phyloP scores from a whole-genome alignment of 768 basidiomycete genomes.

The Termitomyces sp. region DNA sequence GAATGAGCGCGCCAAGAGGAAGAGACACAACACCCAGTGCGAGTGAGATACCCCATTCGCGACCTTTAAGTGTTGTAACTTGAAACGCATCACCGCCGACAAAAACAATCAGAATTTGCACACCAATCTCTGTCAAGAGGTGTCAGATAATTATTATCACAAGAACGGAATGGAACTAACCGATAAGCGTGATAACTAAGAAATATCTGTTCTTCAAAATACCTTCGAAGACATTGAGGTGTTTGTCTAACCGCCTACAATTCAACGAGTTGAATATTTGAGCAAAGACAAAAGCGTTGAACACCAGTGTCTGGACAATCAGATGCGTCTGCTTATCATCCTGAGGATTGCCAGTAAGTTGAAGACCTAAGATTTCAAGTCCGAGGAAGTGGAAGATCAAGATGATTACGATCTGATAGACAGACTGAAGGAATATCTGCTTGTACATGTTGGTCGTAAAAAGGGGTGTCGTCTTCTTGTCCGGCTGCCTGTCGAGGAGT shows the following conservation, averaged over 20 bases:
- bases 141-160: neutral
- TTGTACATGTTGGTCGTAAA: conserved; percentile 96
- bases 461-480: conserved; percentile 81
- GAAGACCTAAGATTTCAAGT: conserved; percentile 57
- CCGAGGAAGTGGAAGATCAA: conserved; percentile 91
- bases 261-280: conserved; percentile 97
- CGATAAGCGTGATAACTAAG: conserved; percentile 76
- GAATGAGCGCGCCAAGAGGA: conserved; percentile 79
- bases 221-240: conserved; percentile 86
- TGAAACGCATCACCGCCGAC: conserved; percentile 90
- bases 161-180: conserved; percentile 41
- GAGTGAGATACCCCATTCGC: conserved; percentile 92
- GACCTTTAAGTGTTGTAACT: conserved; percentile 70
- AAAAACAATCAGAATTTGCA: conserved; percentile 86
- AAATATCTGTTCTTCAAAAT: conserved; percentile 80
- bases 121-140: conserved; percentile 61
- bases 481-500: conserved; percentile 85
- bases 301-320: conserved; percentile 80
- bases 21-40: conserved; percentile 84
- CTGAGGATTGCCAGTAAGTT: conserved; percentile 23
- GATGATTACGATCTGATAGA: conserved; percentile 78
- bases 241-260: conserved; percentile 78
- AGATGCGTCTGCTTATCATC: conserved; percentile 30
- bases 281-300: conserved; percentile 97
- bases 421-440: conserved; percentile 87